A percentile compares a stretch with the other conserved stretches of the same genome.
Conservation (phyloP, 345 rosid species). For the Gossypium rotundifolium region DNA sequence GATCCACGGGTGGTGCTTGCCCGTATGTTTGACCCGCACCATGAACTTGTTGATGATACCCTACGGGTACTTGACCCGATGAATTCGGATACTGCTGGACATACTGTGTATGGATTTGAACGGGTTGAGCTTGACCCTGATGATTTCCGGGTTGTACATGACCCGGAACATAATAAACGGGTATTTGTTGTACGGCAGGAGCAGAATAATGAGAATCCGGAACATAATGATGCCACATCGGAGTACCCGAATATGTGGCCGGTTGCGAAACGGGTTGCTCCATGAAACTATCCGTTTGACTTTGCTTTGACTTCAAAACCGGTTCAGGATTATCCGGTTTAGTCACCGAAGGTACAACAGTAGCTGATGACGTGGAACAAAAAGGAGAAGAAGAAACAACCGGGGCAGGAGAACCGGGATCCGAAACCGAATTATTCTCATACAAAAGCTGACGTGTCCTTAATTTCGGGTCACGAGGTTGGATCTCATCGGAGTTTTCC, state of each 20-base stretch:
- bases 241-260: conserved; percentile 35
- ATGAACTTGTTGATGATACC: conserved; percentile 51
- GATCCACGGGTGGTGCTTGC: conserved; percentile 37
- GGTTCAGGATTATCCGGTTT: conserved; percentile 50
- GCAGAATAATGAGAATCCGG: conserved; percentile 48
- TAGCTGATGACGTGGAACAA: conserved; percentile 60
- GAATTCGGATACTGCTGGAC: conserved; percentile 44
- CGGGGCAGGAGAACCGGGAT: conserved; percentile 92
- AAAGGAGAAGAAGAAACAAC: conserved; percentile 64
- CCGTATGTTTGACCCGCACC: conserved; percentile 61
- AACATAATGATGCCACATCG: conserved; percentile 55
- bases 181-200: conserved; percentile 44
- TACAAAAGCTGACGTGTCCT: conserved; percentile 35
- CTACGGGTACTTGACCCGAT: conserved; percentile 50
- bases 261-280: conserved; percentile 38
- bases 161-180: conserved; percentile 58
- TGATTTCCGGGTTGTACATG: conserved; percentile 38
- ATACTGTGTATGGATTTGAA: conserved; percentile 40
- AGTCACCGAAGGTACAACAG: conserved; percentile 40
- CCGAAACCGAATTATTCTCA: conserved; percentile 64
- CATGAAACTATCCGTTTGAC: conserved; percentile 12
- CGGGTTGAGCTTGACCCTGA: conserved; percentile 34
- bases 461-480: conserved; percentile 44
- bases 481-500: conserved; percentile 62
- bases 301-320: conserved; percentile 21